phyloP scores from a whole-genome alignment of 2,329 filamentous ascomycete species.

The Bretziella fagacearum region DNA sequence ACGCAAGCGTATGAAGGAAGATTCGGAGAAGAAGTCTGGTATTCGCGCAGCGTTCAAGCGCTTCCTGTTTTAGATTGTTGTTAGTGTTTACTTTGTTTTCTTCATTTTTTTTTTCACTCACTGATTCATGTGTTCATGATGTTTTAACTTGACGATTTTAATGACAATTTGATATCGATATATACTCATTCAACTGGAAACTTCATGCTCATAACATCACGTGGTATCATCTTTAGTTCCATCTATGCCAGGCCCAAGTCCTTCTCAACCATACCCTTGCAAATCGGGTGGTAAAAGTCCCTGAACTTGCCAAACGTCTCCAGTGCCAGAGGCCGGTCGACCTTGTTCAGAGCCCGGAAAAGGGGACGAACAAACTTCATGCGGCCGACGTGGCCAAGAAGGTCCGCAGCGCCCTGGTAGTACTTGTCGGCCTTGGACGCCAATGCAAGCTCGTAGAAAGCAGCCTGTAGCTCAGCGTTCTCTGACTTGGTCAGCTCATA shows the following conservation, averaged over 20 bases:
- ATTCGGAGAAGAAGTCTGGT: slow-evolving; percentile 13
- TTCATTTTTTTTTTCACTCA: not conserved
- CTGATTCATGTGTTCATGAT: not conserved
- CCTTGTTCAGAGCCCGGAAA: slow-evolving; percentile 57
- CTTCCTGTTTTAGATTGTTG: slow-evolving; percentile 9
- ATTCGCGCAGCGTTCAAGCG: slow-evolving; percentile 14
- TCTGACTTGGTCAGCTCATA: slow-evolving; percentile 60
- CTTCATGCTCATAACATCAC: not conserved
- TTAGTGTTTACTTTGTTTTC: not conserved
- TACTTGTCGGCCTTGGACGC: slow-evolving; percentile 52
- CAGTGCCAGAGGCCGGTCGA: slow-evolving; percentile 57
- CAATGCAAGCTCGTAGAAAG: slow-evolving; percentile 68
- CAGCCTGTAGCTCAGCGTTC: slow-evolving; percentile 71
- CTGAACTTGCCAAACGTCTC: slow-evolving; percentile 73
- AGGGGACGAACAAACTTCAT: slow-evolving; percentile 96
- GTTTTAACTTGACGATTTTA: not conserved
- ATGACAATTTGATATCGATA: not conserved
- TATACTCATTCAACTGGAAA: not conserved
- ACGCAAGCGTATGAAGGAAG: slow-evolving; percentile 14
- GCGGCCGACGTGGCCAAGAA: slow-evolving; percentile 67
- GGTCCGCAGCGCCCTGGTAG: slow-evolving; percentile 52
- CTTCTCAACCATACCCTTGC: slow-evolving; percentile 71
- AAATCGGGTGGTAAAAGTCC: slow-evolving; percentile 94
- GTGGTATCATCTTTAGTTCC: not conserved
- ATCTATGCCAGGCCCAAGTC: slow-evolving; percentile 33